These are phyloP conservation scores for Effrenium voratum DNA, from an alignment of 73 alveolate species.

Conservation along the genomic window DNA sequence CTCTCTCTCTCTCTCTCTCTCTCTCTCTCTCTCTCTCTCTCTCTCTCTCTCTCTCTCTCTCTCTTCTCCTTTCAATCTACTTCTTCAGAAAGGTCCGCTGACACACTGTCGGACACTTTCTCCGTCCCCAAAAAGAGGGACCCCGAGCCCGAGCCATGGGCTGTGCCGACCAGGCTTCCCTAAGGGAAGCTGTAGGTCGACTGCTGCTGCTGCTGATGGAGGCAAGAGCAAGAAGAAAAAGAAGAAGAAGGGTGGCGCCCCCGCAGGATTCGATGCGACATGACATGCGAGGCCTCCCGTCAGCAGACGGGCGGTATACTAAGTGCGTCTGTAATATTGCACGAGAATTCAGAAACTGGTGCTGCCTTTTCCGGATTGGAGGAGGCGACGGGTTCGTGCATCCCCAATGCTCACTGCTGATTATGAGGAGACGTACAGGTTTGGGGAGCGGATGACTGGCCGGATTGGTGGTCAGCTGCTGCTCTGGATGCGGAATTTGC, in stretches of 20 bases:
- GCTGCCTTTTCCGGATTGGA: slow-evolving; percentile 14
- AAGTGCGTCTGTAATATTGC: background rate
- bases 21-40: too few species aligned
- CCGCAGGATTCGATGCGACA: background rate
- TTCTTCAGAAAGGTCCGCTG: too few species aligned
- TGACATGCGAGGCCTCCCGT: slow-evolving; percentile 1
- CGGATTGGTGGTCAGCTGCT: too few species aligned
- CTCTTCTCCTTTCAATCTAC: too few species aligned
- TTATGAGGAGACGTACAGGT: background rate
- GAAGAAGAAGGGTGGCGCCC: slow-evolving; percentile 39
- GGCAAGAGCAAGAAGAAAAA: slow-evolving; percentile 28
- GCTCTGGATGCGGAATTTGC: slow-evolving; percentile 44
- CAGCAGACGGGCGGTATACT: background rate
- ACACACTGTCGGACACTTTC: too few species aligned
- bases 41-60: too few species aligned
- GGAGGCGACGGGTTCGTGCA: slow-evolving; percentile 13
- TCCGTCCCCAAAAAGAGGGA: too few species aligned
- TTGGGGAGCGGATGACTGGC: slow-evolving; percentile 4
- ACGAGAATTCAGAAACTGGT: background rate
- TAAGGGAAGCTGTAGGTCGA: background rate
- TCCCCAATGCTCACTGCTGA: slow-evolving; percentile 16
- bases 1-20: too few species aligned
- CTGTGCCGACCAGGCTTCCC: background rate
- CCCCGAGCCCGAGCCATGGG: too few species aligned
- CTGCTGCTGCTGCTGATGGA: background rate